Evolutionary conservation across 805 yeast species (phyloP).

Genomic region (Cyberlindnera euphorbiae): DNA sequence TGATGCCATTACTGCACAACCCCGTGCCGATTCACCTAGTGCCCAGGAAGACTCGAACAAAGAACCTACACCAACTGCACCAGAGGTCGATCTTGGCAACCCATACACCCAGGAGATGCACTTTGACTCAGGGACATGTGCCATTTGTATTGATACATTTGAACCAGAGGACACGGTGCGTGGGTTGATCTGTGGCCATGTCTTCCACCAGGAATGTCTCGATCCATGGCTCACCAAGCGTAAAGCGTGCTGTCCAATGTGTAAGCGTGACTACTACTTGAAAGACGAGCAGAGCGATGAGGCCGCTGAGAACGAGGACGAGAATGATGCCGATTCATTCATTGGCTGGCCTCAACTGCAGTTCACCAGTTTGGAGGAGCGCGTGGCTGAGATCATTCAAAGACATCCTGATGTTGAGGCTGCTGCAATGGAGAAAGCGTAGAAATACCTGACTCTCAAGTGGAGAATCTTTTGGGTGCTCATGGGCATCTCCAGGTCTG

Average conservation of each 20-base stretch:
- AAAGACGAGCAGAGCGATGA: constrained; percentile 14
- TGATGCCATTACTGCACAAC: no score
- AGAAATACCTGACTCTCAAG: constrained; percentile 28
- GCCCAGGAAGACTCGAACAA: no score
- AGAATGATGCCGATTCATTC: constrained; percentile 21
- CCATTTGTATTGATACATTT: constrained; percentile 68
- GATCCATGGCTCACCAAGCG: constrained; percentile 78
- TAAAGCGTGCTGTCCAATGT: constrained; percentile 79
- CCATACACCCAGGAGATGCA: constrained; percentile 31
- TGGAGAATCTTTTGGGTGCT: constrained; percentile 44
- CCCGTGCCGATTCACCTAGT: no score
- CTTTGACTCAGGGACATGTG: constrained; percentile 67
- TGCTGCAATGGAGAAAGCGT: constrained; percentile 37
- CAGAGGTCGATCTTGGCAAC: constrained; percentile 20
- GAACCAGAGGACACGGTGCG: constrained; percentile 62
- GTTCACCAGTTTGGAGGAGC: constrained; percentile 36
- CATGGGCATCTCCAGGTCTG: constrained; percentile 48
- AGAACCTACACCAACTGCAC: no score
- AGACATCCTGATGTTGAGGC: constrained; percentile 42
- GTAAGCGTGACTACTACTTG: constrained; percentile 61
- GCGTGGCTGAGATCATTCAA: constrained; percentile 36
- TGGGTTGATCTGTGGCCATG: constrained; percentile 78
- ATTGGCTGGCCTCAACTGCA: constrained; percentile 28
- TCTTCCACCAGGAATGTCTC: constrained; percentile 72
- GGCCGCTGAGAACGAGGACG: constrained; percentile 25